Evolutionary conservation across 371 early-diverging fungal genomes (phyloP).

Genomic region (Rhizopus stolonifer): DNA sequence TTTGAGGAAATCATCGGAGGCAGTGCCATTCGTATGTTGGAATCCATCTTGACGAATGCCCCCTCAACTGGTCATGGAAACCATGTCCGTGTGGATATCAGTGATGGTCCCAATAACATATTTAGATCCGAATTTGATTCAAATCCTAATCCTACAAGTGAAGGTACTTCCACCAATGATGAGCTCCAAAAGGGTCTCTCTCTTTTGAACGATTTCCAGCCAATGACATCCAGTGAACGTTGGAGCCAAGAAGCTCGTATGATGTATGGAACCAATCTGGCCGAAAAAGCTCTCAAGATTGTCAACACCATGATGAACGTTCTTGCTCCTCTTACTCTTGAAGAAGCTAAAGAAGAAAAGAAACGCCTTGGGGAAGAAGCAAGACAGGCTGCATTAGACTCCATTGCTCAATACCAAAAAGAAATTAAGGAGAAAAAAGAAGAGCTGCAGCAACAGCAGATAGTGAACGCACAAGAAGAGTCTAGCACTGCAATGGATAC

Average conservation of each 20-base stretch:
- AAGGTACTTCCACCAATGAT: constrained; percentile 3
- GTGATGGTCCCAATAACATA: constrained; percentile 39
- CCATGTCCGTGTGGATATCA: constrained; percentile 57
- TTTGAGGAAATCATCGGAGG: constrained; percentile 74
- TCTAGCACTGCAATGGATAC: constrained; percentile 20
- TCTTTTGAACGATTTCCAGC: constrained; percentile 68
- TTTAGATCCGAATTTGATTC: constrained; percentile 49
- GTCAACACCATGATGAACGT: constrained; percentile 66
- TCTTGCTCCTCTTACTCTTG: constrained; percentile 75
- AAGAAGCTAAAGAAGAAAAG: constrained; percentile 63
- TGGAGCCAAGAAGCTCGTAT: constrained; percentile 89
- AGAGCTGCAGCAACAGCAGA: constrained; percentile 17
- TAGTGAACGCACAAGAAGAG: constrained; percentile 30
- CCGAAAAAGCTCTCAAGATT: constrained; percentile 62
- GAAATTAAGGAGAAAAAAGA: constrained; percentile 10
- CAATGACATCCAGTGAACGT: constrained; percentile 75
- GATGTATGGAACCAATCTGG: constrained; percentile 67
- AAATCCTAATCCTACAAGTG: background rate
- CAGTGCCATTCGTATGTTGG: constrained; percentile 66
- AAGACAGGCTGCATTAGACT: constrained; percentile 12
- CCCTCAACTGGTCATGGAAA: constrained; percentile 30
- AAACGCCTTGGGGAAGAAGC: constrained; percentile 33
- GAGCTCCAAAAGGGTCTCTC: constrained; percentile 47
- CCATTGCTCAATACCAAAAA: constrained; percentile 10
- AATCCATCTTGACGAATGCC: constrained; percentile 59